Percentiles rank a stretch among this genome's conserved stretches.
phyloP scores from a whole-genome alignment of 75 land plant species.

The Cunninghamia lanceolata region DNA sequence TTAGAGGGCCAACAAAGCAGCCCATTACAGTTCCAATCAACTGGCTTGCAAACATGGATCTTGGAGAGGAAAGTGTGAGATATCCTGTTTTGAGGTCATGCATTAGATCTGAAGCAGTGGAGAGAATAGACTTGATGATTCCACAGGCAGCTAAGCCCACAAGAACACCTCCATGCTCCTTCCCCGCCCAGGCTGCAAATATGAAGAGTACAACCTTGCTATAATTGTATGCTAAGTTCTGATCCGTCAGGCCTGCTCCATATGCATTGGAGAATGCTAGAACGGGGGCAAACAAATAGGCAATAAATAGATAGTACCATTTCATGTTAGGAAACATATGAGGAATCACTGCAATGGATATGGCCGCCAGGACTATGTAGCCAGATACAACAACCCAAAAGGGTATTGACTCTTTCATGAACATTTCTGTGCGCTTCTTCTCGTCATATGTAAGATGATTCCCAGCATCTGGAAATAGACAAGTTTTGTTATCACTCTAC shows the following conservation, averaged over 20 bases:
- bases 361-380: constrained; percentile 30
- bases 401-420: constrained; percentile 47
- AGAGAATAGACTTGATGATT: too few species aligned
- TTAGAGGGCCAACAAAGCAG: too few species aligned
- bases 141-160: too few species aligned
- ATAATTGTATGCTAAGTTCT: constrained; percentile 18
- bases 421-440: constrained; percentile 23
- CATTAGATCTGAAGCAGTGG: too few species aligned
- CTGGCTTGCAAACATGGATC: too few species aligned
- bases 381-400: constrained; percentile 21
- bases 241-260: constrained; percentile 62
- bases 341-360: constrained; percentile 37
- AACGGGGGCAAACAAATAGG: constrained; percentile 35
- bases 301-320: constrained; percentile 16
- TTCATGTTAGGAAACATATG: constrained; percentile 34
- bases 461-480: too few species aligned
- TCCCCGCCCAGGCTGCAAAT: constrained; percentile 68
- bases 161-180: constrained; percentile 31
- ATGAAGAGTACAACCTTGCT: constrained; percentile 60
- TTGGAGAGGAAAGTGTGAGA: too few species aligned
- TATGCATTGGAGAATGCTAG: constrained; percentile 80
- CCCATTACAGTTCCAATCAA: too few species aligned
- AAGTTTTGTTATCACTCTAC: too few species aligned
- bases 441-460: constrained; percentile 12
- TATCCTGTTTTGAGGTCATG: too few species aligned